Conservation (phyloP, 1,139 yeast genomes). For the Geotrichum macrosporum region DNA sequence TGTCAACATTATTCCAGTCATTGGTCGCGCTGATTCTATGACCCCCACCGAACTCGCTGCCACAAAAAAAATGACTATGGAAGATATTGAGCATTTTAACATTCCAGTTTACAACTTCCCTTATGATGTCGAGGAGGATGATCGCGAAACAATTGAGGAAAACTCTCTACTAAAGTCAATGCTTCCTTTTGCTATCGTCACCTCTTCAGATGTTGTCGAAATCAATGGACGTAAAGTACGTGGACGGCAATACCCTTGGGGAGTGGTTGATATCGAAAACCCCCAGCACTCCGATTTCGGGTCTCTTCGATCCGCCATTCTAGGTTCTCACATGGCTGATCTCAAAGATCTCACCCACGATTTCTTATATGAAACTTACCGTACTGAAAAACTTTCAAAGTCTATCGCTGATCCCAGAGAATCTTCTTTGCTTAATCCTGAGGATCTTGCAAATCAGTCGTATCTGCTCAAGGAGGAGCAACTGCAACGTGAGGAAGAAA, state of each 20-base stretch:
- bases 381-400: constrained; percentile 74
- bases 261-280: constrained; percentile 78
- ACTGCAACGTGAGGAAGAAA: constrained; percentile 37
- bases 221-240: constrained; percentile 61
- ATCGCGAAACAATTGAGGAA: constrained; percentile 68
- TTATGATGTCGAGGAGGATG: constrained; percentile 60
- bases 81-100: constrained; percentile 71
- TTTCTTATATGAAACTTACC: constrained; percentile 80
- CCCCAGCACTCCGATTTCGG: constrained; percentile 75
- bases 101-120: constrained; percentile 83
- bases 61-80: constrained; percentile 60
- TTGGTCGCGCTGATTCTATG: constrained; percentile 79
- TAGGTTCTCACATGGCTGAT: constrained; percentile 84
- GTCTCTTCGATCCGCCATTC: constrained; percentile 66
- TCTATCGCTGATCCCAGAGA: constrained; percentile 25
- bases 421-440: constrained; percentile 36
- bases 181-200: constrained; percentile 77
- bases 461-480: constrained; percentile 43
- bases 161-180: constrained; percentile 69
- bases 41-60: constrained; percentile 66
- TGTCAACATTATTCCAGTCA: constrained; percentile 81
- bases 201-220: constrained; percentile 61
- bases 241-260: constrained; percentile 91
- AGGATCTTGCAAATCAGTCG: constrained; percentile 41
- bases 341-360: constrained; percentile 90